phyloP scores from a whole-genome alignment of 495 filamentous ascomycete species.

The Glonium stellatum region DNA sequence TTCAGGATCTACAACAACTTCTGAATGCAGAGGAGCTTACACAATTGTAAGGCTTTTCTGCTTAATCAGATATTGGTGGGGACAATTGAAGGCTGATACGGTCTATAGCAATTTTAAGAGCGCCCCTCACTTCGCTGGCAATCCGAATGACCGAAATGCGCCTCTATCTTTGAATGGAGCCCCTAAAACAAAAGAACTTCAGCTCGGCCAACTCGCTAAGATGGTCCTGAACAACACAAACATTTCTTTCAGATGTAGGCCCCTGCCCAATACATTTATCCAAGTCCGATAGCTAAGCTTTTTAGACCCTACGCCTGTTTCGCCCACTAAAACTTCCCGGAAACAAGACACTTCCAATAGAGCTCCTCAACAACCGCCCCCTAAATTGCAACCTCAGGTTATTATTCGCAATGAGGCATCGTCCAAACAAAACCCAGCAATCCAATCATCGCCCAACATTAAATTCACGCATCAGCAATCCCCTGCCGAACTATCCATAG shows the following conservation, averaged over 20 bases:
- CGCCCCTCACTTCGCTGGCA: slow-evolving; percentile 9
- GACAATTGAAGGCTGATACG: slow-evolving; percentile 1
- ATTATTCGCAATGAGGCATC: neutral
- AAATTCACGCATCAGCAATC: neutral
- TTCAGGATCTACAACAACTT: slow-evolving; percentile 63
- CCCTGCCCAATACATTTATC: neutral
- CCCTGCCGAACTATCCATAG: neutral
- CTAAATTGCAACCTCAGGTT: neutral
- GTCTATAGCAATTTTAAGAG: slow-evolving; percentile 66
- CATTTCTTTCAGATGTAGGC: slow-evolving; percentile 50
- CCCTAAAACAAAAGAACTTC: slow-evolving; percentile 15
- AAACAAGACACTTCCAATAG: neutral
- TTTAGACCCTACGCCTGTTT: slow-evolving; percentile 40
- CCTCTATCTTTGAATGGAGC: slow-evolving; percentile 12
- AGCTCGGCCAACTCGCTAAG: slow-evolving; percentile 51
- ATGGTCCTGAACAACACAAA: slow-evolving; percentile 53
- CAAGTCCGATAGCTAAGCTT: neutral
- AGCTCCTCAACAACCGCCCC: neutral
- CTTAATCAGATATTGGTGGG: neutral
- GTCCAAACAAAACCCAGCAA: neutral
- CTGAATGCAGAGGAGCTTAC: slow-evolving; percentile 61
- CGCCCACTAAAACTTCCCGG: slow-evolving; percentile 5
- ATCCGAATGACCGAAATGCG: slow-evolving; percentile 13
- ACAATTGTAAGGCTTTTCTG: slow-evolving; percentile 55
- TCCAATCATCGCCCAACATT: neutral